Base-by-base conservation (phyloP, 2,329 filamentous ascomycete species). In the Davidsoniella australis region DNA sequence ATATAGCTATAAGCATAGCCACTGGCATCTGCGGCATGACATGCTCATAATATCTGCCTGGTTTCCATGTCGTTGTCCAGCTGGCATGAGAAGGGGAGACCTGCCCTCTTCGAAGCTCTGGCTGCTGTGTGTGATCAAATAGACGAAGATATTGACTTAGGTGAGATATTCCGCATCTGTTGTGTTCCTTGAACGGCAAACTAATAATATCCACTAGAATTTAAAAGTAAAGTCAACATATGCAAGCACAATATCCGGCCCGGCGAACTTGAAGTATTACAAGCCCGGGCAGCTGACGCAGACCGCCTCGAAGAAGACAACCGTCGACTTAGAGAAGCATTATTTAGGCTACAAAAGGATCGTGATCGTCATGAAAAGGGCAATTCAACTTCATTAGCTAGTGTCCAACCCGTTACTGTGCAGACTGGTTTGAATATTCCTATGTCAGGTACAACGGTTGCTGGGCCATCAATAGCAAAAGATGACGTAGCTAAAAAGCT, bases 281-380 rank as follows among this genome's bases (percentile, higher is more conserved):
- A 54, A 40, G 54, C 52, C 10, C 59, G 55, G 18, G 61, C 60
- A n/a, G 59, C 58, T 14, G 54, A 59, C 23, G 61, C 62, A 17
- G 60, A 63, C 12, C 57, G 54, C 1, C 56, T 73, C 23, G 63
- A 69, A 48, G 55, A 62, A 14, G 67, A 72, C 52, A 71, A 70
- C 46, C 55, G 55, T n/a, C 53, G 59, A 4, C 61, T 75, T 5
- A 62, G 60, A 45, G 57, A 55, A 29, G 62, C 69, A 7, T n/a
- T 48, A 52, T 72, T 8, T 53, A 55, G 41, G 18, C 42, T 44
- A 24, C 33, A 52, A 33, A 52, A 48, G 40, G 47, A 48, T 9
- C 29, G 29, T 12, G 47, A 48, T 9, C 29, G 29, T 12, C 29
- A 33, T 12, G 29, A 10, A 33, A 33, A 12, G 4, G 29, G 29